Evolutionary conservation across 2,329 filamentous ascomycete species (phyloP).

Genomic region (Colletotrichum scovillei): DNA sequence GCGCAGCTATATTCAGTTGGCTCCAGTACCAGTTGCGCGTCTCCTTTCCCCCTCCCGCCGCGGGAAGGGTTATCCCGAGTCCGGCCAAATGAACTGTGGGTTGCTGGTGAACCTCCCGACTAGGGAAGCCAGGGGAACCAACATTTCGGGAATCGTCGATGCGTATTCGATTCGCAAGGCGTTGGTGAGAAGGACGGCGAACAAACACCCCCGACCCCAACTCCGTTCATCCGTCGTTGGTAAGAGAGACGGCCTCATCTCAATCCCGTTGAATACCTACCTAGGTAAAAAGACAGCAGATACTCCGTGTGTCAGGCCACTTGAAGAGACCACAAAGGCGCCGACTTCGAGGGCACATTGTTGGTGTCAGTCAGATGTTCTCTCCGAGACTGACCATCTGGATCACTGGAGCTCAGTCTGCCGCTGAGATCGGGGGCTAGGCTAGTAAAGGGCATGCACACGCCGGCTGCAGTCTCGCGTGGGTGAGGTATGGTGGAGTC

Average conservation of each 20-base stretch:
- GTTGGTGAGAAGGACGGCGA: background rate
- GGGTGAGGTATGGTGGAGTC: background rate
- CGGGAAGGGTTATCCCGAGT: conserved; percentile 26
- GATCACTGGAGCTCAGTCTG: conserved; percentile 6
- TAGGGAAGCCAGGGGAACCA: background rate
- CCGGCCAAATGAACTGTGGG: background rate
- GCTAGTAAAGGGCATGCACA: background rate
- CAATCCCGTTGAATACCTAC: background rate
- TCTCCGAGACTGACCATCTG: conserved; percentile 3
- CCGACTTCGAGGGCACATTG: background rate
- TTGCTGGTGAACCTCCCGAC: background rate
- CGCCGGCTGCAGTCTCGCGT: conserved; percentile 11
- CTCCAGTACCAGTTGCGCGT: background rate
- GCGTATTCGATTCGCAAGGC: background rate
- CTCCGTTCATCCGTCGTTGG: background rate
- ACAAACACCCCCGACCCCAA: background rate
- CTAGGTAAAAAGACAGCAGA: background rate
- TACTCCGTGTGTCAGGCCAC: background rate
- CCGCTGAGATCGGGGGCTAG: conserved; percentile 16
- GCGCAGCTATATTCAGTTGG: conserved; percentile 7
- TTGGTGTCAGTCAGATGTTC: conserved; percentile 27
- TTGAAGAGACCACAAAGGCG: background rate
- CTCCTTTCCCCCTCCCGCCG: conserved; percentile 1
- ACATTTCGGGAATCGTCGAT: background rate
- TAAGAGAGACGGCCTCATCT: background rate